phyloP scores from a whole-genome alignment of 2,329 filamentous ascomycete species.

The Escovopsis sp. region DNA sequence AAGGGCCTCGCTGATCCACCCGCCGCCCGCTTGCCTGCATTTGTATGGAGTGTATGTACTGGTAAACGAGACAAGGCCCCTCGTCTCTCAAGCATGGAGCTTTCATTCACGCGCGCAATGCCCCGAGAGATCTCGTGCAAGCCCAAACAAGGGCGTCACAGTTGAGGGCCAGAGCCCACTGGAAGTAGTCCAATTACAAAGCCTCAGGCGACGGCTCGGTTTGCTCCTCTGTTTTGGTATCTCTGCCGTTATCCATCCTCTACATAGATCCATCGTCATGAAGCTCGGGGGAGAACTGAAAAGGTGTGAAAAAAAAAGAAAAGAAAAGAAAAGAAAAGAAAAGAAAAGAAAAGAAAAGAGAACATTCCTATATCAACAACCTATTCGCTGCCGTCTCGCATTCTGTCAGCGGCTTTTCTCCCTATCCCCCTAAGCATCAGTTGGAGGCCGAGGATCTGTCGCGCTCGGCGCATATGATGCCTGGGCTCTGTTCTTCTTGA shows the following conservation, averaged over 20 bases:
- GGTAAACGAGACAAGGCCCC: no score
- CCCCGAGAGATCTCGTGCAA: no score
- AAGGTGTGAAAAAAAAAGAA: neutral
- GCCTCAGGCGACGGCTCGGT: no score
- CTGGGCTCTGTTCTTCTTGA: slow-evolving; percentile 54
- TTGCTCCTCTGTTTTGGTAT: slow-evolving; percentile 2
- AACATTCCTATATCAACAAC: neutral
- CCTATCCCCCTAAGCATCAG: slow-evolving; percentile 15
- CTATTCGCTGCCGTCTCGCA: neutral
- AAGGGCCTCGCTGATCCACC: no score
- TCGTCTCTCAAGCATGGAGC: no score
- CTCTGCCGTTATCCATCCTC: slow-evolving; percentile 4
- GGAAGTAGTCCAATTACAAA: no score
- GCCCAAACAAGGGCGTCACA: no score
- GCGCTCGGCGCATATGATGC: slow-evolving; percentile 36
- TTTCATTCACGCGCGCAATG: no score
- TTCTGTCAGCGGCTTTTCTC: slow-evolving; percentile 5
- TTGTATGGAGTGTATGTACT: no score
- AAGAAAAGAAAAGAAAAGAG: neutral
- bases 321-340: neutral
- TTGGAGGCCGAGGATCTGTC: slow-evolving; percentile 19
- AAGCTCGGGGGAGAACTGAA: no score
- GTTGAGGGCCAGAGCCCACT: no score
- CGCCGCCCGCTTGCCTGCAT: no score
- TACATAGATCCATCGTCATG: slow-evolving; percentile 1